These are phyloP conservation scores for Cladophialophora chaetospira DNA, from an alignment of 2,329 filamentous ascomycete genomes.

Conservation along the genomic window DNA sequence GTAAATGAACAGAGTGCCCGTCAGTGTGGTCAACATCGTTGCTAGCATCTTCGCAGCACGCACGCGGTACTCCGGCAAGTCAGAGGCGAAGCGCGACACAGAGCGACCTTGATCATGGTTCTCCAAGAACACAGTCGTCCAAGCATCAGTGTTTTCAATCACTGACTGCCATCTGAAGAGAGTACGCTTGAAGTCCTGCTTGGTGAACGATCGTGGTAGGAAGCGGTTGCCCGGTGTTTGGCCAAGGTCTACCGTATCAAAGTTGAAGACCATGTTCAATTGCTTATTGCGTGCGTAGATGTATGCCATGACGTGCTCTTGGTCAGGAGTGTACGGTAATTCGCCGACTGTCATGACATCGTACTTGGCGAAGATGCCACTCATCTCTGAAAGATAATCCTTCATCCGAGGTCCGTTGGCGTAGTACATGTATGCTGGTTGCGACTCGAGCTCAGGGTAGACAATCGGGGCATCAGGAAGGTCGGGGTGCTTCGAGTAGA, in stretches of 20 bases:
- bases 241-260: slow-evolving; percentile 65
- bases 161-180: slow-evolving; percentile 56
- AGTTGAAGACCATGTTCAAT: slow-evolving; percentile 71
- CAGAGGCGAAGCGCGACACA: slow-evolving; percentile 55
- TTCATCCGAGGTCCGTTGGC: slow-evolving; percentile 69
- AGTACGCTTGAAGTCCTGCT: slow-evolving; percentile 53
- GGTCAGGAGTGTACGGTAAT: slow-evolving; percentile 64
- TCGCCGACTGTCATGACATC: slow-evolving; percentile 69
- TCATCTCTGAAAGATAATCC: slow-evolving; percentile 69
- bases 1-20: slow-evolving; percentile 60
- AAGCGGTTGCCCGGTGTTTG: slow-evolving; percentile 55
- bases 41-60: slow-evolving; percentile 57
- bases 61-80: slow-evolving; percentile 48
- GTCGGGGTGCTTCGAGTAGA: slow-evolving; percentile 60
- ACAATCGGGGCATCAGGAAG: slow-evolving; percentile 60
- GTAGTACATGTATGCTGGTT: slow-evolving; percentile 58
- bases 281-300: slow-evolving; percentile 58
- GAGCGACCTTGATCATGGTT: slow-evolving; percentile 65
- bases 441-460: slow-evolving; percentile 46
- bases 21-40: slow-evolving; percentile 50
- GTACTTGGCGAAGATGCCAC: slow-evolving; percentile 60
- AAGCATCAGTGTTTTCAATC: slow-evolving; percentile 51
- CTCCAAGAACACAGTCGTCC: slow-evolving; percentile 64
- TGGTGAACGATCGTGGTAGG: slow-evolving; percentile 47
- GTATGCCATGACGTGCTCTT: slow-evolving; percentile 59